Conservation (phyloP, 176 grass and related monocot genomes). For the Aechmea fasciata region DNA sequence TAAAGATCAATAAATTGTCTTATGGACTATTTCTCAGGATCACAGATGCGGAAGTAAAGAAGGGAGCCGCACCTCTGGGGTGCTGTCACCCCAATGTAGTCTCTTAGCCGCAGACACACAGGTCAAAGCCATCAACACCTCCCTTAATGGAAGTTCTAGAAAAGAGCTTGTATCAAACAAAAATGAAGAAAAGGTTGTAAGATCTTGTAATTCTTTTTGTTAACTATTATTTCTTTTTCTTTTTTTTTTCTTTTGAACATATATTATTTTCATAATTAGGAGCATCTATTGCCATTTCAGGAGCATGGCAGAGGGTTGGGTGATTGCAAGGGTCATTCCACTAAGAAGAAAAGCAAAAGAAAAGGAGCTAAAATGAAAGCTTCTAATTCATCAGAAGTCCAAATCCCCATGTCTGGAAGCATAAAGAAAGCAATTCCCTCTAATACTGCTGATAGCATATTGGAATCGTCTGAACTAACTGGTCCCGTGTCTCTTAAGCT, state of each 20-base stretch:
- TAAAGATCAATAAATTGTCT: conserved; percentile 14
- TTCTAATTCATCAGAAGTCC: conserved; percentile 27
- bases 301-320: conserved; percentile 28
- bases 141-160: conserved; percentile 2
- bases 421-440: conserved; percentile 23
- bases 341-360: conserved; percentile 72
- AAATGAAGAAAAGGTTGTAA: conserved; percentile 1
- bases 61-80: conserved; percentile 31
- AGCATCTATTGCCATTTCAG: conserved; percentile 29
- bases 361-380: conserved; percentile 67
- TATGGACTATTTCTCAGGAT: conserved; percentile 31
- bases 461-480: conserved; percentile 17
- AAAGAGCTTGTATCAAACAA: background rate
- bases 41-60: conserved; percentile 24
- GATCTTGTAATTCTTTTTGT: conserved; percentile 3
- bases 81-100: background rate
- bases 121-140: background rate
- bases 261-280: conserved; percentile 20
- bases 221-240: conserved; percentile 15
- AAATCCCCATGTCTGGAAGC: conserved; percentile 32
- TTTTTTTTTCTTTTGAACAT: conserved; percentile 8
- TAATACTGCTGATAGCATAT: conserved; percentile 25
- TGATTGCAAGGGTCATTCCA: conserved; percentile 39
- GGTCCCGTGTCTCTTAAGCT: conserved; percentile 16
- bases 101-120: background rate